Conservation (phyloP, 805 yeast genomes). For the Pichia californica region DNA sequence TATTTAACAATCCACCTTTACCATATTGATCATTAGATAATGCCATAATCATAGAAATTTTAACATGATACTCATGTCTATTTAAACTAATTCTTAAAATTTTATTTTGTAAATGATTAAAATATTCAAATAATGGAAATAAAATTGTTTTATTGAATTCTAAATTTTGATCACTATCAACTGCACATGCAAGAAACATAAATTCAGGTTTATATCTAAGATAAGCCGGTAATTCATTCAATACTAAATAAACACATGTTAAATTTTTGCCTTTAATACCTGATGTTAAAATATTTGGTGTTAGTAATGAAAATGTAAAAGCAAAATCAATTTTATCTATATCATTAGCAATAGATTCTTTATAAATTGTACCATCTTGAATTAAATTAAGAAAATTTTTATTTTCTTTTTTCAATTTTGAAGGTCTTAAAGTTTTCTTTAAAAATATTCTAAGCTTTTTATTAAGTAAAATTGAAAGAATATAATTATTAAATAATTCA, state of each 20-base stretch:
- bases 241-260: not conserved
- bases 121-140: constrained; percentile 2
- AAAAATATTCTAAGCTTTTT: constrained; percentile 5
- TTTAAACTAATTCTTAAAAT: constrained; percentile 2
- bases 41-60: not conserved
- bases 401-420: constrained; percentile 1
- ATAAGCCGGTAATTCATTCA: constrained; percentile 6
- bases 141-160: not conserved
- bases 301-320: constrained; percentile 5
- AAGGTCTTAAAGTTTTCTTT: constrained; percentile 2
- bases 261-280: not conserved
- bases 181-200: constrained; percentile 2
- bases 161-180: not conserved
- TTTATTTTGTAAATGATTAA: not conserved
- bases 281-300: not conserved
- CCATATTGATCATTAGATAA: not conserved
- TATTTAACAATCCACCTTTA: not conserved
- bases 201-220: constrained; percentile 8
- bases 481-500: constrained; percentile 5
- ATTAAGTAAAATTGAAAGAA: constrained; percentile 6
- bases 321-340: constrained; percentile 5
- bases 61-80: constrained; percentile 8
- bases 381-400: not conserved
- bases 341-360: not conserved
- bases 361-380: constrained; percentile 6